phyloP scores from a whole-genome alignment of 371 early-diverging fungal species.

The Blakeslea trispora region DNA sequence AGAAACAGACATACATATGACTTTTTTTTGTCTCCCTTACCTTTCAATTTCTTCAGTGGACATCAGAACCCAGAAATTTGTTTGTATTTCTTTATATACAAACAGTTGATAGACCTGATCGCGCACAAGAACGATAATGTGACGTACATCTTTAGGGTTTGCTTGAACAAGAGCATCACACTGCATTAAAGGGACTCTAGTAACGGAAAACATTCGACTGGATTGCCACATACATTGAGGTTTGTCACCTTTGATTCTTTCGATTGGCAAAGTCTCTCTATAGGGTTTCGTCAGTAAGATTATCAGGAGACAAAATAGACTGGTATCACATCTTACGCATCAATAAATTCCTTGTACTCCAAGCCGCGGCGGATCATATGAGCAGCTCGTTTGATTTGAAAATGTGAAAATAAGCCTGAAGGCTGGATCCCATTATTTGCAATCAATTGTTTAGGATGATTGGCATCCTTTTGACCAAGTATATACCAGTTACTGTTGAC shows the following conservation, averaged over 20 bases:
- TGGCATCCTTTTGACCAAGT: conserved; percentile 36
- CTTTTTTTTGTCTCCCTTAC: conserved; percentile 53
- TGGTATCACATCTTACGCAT: not conserved
- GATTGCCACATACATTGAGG: conserved; percentile 89
- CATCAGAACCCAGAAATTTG: conserved; percentile 50
- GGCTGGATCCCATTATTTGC: conserved; percentile 16
- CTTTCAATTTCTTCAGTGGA: conserved; percentile 72
- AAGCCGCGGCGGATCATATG: conserved; percentile 71
- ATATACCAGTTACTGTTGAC: conserved; percentile 92
- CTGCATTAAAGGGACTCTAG: conserved; percentile 76
- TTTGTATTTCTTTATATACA: conserved; percentile 48
- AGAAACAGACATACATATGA: too few relatives aligned
- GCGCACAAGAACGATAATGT: conserved; percentile 72
- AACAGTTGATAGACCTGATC: conserved; percentile 82
- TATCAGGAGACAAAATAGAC: not conserved
- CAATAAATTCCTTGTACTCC: conserved; percentile 65
- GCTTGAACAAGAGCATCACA: conserved; percentile 62
- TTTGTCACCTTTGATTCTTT: conserved; percentile 50
- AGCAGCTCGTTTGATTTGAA: conserved; percentile 88
- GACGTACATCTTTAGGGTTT: conserved; percentile 53
- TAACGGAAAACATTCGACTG: conserved; percentile 71
- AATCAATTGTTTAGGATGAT: conserved; percentile 39
- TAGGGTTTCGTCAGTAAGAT: not conserved
- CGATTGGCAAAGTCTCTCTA: conserved; percentile 56
- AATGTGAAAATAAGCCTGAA: conserved; percentile 63